Base-by-base conservation (phyloP, 1,284 basidiomycete species). In the Hypsizygus ulmarius region DNA sequence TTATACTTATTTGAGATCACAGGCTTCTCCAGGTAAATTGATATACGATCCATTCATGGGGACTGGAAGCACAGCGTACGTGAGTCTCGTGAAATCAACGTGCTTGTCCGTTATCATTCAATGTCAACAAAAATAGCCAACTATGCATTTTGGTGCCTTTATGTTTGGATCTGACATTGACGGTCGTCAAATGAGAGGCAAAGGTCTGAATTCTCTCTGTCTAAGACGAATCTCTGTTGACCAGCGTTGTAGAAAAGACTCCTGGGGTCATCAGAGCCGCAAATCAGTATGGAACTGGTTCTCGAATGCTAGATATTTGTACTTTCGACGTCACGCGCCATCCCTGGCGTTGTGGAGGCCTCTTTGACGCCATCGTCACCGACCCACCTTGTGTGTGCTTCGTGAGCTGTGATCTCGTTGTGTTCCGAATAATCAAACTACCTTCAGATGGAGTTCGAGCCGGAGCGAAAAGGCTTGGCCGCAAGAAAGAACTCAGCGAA, bases 21-120 rank as follows among this genome's bases (percentile, higher is more conserved):
- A 94, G 90, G 87, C 94, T 0, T 78, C 84, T 2, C 84, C 91
- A 1, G 93, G 93, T 32, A 96, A 91, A 66, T 66, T 97, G 27
- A 76, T 98, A 14, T 98, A 98, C 59, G 97, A 99, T 63, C 97
- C 97, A 0, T 99, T 99, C 65, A 84, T 90, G 40, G 97, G 97
- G 1, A 99, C 97, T 0, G 97, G 97, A 5, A 97, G 94, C 55
- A 91, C 97, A 84, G 84, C 94, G 25, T 95, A 97, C 67, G 87
- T 90, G 51, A 52, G 78, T 29, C 37, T 14, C 46, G 43, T n/a
- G 18, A 21, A 37, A 8, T 9, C 11, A 3, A 28, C 36, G 15
- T 21, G 8, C 42, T 11, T 19, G 15, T 36, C 34, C 32, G 19
- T 7, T 15, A 25, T 43, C 19, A 34, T 19, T 28, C 14, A 44